phyloP scores from a whole-genome alignment of 2,329 filamentous ascomycete genomes.

The Aureobasidium lini region DNA sequence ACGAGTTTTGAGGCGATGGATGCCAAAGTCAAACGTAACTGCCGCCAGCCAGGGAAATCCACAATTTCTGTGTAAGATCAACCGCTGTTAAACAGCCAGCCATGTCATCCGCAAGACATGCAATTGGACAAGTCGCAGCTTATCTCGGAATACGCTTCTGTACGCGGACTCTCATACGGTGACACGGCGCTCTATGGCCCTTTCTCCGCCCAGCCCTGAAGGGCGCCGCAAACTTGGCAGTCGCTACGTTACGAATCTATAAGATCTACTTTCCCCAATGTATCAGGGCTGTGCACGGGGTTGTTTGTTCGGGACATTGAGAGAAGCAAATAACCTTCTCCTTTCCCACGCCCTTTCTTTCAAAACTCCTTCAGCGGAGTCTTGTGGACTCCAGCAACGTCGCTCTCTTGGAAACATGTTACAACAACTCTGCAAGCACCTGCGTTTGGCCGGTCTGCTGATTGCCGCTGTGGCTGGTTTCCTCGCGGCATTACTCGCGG shows the following conservation, averaged over 20 bases:
- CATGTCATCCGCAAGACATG: background rate
- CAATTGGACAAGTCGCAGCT: background rate
- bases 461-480: conserved; percentile 6
- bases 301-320: background rate
- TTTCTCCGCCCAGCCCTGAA: background rate
- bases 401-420: conserved; percentile 5
- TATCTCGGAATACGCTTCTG: background rate
- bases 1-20: background rate
- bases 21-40: background rate
- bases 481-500: conserved; percentile 17
- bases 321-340: background rate
- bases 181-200: background rate
- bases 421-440: background rate
- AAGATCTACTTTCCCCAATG: conserved; percentile 8
- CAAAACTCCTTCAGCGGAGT: conserved; percentile 6
- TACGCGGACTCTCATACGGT: background rate
- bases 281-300: conserved; percentile 10
- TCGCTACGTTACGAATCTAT: background rate
- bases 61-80: background rate
- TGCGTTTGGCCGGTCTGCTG: background rate
- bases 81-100: background rate
- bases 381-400: background rate
- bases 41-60: background rate
- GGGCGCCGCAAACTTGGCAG: conserved; percentile 1
- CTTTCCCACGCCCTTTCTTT: background rate